Conservation (phyloP, 2,329 filamentous ascomycete species). For the Tolypocladium sp. region DNA sequence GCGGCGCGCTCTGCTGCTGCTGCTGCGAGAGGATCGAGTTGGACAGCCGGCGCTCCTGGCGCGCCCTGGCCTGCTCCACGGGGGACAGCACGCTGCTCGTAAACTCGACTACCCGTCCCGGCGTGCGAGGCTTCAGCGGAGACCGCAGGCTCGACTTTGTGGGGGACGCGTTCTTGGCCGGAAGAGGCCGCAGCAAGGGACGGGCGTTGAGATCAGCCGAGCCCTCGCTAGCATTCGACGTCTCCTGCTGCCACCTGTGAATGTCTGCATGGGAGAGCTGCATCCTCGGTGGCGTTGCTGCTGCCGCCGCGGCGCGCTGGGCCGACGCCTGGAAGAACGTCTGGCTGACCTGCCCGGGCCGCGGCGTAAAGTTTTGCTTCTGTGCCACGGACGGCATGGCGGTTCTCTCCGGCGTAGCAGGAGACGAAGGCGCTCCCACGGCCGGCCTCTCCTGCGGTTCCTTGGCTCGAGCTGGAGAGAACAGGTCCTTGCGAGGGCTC, state of each 20-base stretch:
- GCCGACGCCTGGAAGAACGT: constrained; percentile 29
- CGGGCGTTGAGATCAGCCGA: constrained; percentile 21
- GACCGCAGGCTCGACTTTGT: constrained; percentile 49
- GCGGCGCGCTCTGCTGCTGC: not conserved
- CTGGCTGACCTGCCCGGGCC: constrained; percentile 20
- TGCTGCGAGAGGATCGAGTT: constrained; percentile 9
- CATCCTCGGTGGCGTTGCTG: constrained; percentile 28
- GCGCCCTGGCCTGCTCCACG: constrained; percentile 26
- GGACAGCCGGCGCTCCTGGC: constrained; percentile 19
- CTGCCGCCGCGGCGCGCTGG: constrained; percentile 13
- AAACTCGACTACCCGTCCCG: constrained; percentile 50
- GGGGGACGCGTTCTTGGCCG: constrained; percentile 43
- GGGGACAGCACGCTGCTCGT: constrained; percentile 41
- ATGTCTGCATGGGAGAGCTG: constrained; percentile 33
- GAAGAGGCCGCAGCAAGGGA: constrained; percentile 36
- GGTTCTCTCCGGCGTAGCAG: constrained; percentile 22
- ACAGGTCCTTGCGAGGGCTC: constrained; percentile 21
- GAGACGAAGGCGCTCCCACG: constrained; percentile 6
- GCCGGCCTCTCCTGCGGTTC: not conserved
- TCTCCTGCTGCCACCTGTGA: constrained; percentile 30
- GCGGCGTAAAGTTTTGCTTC: constrained; percentile 41
- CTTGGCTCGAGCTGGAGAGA: constrained; percentile 21
- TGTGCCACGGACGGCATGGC: constrained; percentile 29
- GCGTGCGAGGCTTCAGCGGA: constrained; percentile 47
- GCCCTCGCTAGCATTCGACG: constrained; percentile 25